These are phyloP conservation scores for Phytophthora citrophthora DNA, from an alignment of 352 stramenopile genomes.

Conservation along the genomic window DNA sequence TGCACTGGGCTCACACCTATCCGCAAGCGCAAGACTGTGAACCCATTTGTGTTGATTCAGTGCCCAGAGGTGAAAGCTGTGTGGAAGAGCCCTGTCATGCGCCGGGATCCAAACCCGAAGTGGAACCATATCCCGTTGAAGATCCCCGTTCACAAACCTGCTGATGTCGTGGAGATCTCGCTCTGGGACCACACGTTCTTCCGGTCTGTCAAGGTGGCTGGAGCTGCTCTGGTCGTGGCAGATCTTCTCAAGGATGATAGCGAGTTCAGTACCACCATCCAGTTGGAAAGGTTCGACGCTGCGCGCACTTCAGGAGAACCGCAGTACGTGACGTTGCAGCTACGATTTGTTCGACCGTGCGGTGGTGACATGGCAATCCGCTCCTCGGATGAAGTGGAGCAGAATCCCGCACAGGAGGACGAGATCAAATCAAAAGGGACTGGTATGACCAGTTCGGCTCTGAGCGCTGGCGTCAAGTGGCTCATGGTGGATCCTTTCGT, in stretches of 20 bases:
- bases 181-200: slow-evolving; percentile 76
- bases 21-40: slow-evolving; percentile 61
- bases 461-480: slow-evolving; percentile 37
- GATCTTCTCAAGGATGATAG: slow-evolving; percentile 50
- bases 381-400: slow-evolving; percentile 34
- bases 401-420: slow-evolving; percentile 9
- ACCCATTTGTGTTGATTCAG: slow-evolving; percentile 59
- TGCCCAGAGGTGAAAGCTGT: slow-evolving; percentile 29
- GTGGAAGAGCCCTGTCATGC: slow-evolving; percentile 58
- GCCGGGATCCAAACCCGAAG: slow-evolving; percentile 46
- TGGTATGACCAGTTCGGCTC: background rate
- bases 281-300: slow-evolving; percentile 55
- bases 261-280: slow-evolving; percentile 48
- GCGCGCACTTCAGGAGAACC: slow-evolving; percentile 28
- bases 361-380: slow-evolving; percentile 22
- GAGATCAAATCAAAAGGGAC: slow-evolving; percentile 14
- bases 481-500: slow-evolving; percentile 37
- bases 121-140: slow-evolving; percentile 52
- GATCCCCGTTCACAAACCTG: slow-evolving; percentile 38
- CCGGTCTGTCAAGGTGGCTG: slow-evolving; percentile 63
- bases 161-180: slow-evolving; percentile 60
- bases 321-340: slow-evolving; percentile 45
- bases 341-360: slow-evolving; percentile 36
- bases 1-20: slow-evolving; percentile 51
- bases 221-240: slow-evolving; percentile 45